Conservation (phyloP, 2,329 filamentous ascomycete genomes). For the Clarireedia homoeocarpa region DNA sequence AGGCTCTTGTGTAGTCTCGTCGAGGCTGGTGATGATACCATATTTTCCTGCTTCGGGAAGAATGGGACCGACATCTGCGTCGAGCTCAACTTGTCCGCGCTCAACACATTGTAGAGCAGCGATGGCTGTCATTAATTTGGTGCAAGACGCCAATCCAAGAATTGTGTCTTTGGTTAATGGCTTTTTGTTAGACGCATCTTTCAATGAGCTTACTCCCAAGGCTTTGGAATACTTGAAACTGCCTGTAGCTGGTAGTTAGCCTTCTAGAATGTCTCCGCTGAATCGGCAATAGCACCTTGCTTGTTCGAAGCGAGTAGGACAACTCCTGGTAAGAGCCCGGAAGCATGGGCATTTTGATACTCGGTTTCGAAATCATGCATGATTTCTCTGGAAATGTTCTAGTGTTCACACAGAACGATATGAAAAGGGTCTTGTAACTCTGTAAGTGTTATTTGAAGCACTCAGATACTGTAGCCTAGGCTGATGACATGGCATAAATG, state of each 20-base stretch:
- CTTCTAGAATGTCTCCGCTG: not conserved
- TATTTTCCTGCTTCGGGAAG: constrained; percentile 23
- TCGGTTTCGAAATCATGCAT: not conserved
- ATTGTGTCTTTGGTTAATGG: constrained; percentile 51
- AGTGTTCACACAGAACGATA: no score
- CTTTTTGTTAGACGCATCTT: constrained; percentile 45
- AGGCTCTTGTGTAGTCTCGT: constrained; percentile 13
- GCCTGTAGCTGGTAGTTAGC: constrained; percentile 18
- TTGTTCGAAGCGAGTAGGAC: not conserved
- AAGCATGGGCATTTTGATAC: not conserved
- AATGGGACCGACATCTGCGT: constrained; percentile 32
- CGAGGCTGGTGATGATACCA: constrained; percentile 20
- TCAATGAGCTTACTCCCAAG: constrained; percentile 34
- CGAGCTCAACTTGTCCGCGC: constrained; percentile 38
- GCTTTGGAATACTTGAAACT: constrained; percentile 30
- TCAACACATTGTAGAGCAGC: constrained; percentile 51
- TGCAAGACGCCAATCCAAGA: constrained; percentile 52
- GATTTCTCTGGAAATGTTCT: no score
- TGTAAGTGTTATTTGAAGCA: no score
- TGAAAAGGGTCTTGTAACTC: no score
- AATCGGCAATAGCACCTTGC: not conserved
- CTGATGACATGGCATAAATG: no score
- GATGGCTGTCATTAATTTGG: constrained; percentile 45
- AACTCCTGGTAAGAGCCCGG: not conserved
- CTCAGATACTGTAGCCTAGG: no score